A percentile compares a stretch with the other conserved stretches of the same genome.
Evolutionary conservation across 2,329 filamentous ascomycete genomes (phyloP).

Genomic region (Penicillium sp.): DNA sequence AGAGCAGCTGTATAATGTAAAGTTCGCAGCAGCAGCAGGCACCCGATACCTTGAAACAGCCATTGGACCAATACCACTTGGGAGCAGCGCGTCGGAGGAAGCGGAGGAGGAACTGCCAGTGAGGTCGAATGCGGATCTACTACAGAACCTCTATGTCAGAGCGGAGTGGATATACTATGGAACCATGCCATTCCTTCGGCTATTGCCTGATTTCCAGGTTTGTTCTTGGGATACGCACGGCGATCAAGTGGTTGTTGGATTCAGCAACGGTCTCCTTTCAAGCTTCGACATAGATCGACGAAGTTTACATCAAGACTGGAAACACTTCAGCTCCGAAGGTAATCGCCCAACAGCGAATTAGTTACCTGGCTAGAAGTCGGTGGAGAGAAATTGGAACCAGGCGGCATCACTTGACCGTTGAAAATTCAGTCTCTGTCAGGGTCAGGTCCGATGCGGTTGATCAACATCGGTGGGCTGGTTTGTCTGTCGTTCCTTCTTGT

Average conservation of each 20-base stretch:
- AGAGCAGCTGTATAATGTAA: not conserved
- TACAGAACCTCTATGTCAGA: not conserved
- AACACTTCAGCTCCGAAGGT: no score
- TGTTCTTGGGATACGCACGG: not conserved
- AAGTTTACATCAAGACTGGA: not conserved
- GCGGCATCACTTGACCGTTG: no score
- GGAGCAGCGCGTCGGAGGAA: not conserved
- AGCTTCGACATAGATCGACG: not conserved
- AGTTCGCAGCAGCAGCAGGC: constrained; percentile 3
- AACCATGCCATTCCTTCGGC: constrained; percentile 1
- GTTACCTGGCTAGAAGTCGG: no score
- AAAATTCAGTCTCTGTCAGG: no score
- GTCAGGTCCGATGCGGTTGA: no score
- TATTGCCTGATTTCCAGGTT: not conserved
- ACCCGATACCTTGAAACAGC: not conserved
- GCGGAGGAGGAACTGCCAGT: no score
- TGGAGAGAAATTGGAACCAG: no score
- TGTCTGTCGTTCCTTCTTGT: no score
- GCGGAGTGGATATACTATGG: constrained; percentile 5
- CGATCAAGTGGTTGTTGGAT: constrained; percentile 6
- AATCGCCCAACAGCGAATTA: no score
- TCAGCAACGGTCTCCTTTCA: constrained; percentile 1
- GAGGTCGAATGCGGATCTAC: not conserved
- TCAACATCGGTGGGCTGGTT: no score
- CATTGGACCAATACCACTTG: not conserved